Evolutionary conservation across 805 yeast genomes (phyloP).

Genomic region (Barnettozyma sp.): DNA sequence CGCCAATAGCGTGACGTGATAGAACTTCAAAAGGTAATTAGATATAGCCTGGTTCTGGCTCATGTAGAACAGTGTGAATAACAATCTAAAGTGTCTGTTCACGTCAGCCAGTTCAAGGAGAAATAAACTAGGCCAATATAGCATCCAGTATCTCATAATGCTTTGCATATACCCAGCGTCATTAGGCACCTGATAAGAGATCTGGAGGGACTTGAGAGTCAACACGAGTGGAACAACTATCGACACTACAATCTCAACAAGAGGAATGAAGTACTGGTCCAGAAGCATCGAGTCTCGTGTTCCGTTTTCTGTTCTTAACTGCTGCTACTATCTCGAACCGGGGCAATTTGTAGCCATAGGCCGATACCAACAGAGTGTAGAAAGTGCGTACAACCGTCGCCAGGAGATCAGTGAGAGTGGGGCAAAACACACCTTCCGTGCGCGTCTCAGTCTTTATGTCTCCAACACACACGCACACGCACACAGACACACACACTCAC

Average conservation of each 20-base stretch:
- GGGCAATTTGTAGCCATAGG: no score
- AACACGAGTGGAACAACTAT: slow-evolving; percentile 16
- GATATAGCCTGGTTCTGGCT: slow-evolving; percentile 3
- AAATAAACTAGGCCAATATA: slow-evolving; percentile 17
- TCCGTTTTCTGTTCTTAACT: no score
- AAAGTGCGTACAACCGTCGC: no score
- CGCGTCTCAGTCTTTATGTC: no score
- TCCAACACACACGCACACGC: no score
- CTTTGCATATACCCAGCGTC: slow-evolving; percentile 2
- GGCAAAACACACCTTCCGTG: no score
- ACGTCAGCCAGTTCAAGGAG: slow-evolving; percentile 11
- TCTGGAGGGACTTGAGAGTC: slow-evolving; percentile 18
- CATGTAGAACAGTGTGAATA: slow-evolving; percentile 13
- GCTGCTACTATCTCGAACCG: no score
- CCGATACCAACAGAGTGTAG: no score
- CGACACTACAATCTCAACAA: slow-evolving; percentile 11
- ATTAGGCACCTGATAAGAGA: slow-evolving; percentile 1
- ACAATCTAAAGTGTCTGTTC: slow-evolving; percentile 14
- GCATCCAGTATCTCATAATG: slow-evolving; percentile 17
- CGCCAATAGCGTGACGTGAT: slow-evolving; percentile 7
- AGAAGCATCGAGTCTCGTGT: slow-evolving; percentile 15
- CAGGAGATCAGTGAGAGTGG: no score
- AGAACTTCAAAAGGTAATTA: slow-evolving; percentile 10
- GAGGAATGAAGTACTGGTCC: slow-evolving; percentile 14
- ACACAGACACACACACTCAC: no score